These are phyloP conservation scores for Venturia asperata DNA, from an alignment of 2,329 filamentous ascomycete species.

Conservation along the genomic window DNA sequence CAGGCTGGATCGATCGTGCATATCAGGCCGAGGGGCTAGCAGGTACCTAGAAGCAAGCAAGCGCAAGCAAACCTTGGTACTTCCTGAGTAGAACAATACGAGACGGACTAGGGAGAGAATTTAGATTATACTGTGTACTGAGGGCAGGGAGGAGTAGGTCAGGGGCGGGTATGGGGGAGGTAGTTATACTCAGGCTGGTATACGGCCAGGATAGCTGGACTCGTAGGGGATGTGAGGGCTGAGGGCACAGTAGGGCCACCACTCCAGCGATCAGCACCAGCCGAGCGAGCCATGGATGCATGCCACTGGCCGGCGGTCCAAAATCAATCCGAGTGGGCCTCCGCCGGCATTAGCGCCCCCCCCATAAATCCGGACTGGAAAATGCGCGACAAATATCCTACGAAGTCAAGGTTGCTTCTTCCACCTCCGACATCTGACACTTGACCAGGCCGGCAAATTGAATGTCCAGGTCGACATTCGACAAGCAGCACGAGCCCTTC, in stretches of 20 bases:
- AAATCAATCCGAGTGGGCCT: background rate
- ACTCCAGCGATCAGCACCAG: background rate
- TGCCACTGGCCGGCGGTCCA: background rate
- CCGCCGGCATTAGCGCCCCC: background rate
- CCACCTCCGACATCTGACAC: background rate
- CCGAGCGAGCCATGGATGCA: background rate
- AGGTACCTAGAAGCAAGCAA: background rate
- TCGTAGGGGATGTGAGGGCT: background rate
- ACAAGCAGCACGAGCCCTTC: background rate
- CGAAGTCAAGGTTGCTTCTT: background rate
- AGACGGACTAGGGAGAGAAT: background rate
- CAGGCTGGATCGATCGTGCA: slow-evolving; percentile 4
- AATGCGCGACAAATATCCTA: background rate
- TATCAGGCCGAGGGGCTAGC: background rate
- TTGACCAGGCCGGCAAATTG: background rate
- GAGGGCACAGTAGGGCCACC: background rate
- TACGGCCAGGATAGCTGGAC: background rate
- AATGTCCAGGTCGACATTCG: background rate
- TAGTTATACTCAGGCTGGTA: background rate
- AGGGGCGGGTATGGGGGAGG: background rate
- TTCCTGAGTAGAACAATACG: background rate
- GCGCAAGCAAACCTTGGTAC: background rate
- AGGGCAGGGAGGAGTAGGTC: background rate
- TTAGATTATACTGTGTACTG: too few species aligned
- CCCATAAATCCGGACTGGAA: background rate